Evolutionary conservation across 1,139 yeast genomes (phyloP).

Genomic region (Blastobotrys elegans): DNA sequence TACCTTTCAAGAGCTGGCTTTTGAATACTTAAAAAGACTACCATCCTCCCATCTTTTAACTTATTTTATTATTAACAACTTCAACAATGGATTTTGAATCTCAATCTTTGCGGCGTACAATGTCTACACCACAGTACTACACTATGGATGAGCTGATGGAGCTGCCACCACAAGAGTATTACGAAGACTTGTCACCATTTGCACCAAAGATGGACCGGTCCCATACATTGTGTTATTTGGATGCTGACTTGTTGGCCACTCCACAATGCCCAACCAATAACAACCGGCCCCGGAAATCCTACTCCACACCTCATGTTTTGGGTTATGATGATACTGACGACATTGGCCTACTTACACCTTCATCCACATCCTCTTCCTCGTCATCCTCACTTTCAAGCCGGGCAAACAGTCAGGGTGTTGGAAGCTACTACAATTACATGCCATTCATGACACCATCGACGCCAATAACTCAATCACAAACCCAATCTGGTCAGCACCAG

Average conservation of each 20-base stretch:
- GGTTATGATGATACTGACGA: constrained; percentile 5
- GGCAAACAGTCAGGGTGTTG: neutral
- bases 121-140: constrained; percentile 15
- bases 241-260: constrained; percentile 11
- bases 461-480: constrained; percentile 7
- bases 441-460: constrained; percentile 16
- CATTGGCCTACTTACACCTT: constrained; percentile 13
- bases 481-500: neutral
- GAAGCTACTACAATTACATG: constrained; percentile 10
- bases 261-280: constrained; percentile 3
- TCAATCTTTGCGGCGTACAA: constrained; percentile 14
- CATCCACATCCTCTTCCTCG: constrained; percentile 8
- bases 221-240: constrained; percentile 15
- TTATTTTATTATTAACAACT: no score
- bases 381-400: neutral
- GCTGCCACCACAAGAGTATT: neutral
- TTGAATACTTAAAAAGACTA: neutral
- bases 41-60: no score
- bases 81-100: constrained; percentile 13
- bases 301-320: constrained; percentile 7
- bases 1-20: neutral
- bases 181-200: constrained; percentile 2
- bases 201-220: constrained; percentile 15
- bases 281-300: constrained; percentile 2
- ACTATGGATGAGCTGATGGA: constrained; percentile 7